Base-by-base conservation (phyloP, 495 filamentous ascomycete species). In the Podospora anserina region DNA sequence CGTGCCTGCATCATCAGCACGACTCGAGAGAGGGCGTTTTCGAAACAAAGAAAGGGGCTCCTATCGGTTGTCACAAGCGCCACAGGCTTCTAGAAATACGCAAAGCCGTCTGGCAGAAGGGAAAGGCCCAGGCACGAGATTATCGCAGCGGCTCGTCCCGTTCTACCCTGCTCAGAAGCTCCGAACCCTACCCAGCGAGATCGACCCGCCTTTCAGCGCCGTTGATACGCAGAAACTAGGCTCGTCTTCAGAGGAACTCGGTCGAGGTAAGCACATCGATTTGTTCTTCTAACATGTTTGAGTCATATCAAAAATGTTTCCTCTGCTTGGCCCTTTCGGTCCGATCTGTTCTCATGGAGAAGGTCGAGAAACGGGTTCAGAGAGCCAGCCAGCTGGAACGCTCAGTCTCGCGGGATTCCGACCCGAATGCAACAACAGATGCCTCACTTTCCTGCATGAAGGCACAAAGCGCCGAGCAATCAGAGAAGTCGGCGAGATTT, bases 1-100 rank as follows among this genome's bases (percentile, higher is more conserved):
- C 72, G 68, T 66, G 11, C 44, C 62, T 72, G 64, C 65, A 61
- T 72, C 70, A 65, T 67, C 70, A 63, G 68, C 68, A 23, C 44
- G 19, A 58, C 55, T 63, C n/a, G 55, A 66, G 64, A 67, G 57
- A 70, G 69, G 64, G 30, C 62, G 19, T 27, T 44, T 66, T 65
- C 7, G 58, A 67, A 71, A 53, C 44, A 56, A 49, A 66, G 49
- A 58, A 64, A 20, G 53, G 55, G 39, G 39, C 15, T 2, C 39
- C 39, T 39, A 18, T 19, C 44, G 9, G 65, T 58, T 61, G 59
- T 64, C 59, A 63, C 61, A 27, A 63, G 58, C 58, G 63, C 60
- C 61, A 61, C 34, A 26, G 19, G 28, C 28, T 57, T 54, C 64
- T 44, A 20, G 61, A 60, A 55, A 54, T 30, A 26, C 30, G 7